These are phyloP conservation scores for Tuber aestivum DNA, from an alignment of 495 filamentous ascomycete species.

Conservation along the genomic window DNA sequence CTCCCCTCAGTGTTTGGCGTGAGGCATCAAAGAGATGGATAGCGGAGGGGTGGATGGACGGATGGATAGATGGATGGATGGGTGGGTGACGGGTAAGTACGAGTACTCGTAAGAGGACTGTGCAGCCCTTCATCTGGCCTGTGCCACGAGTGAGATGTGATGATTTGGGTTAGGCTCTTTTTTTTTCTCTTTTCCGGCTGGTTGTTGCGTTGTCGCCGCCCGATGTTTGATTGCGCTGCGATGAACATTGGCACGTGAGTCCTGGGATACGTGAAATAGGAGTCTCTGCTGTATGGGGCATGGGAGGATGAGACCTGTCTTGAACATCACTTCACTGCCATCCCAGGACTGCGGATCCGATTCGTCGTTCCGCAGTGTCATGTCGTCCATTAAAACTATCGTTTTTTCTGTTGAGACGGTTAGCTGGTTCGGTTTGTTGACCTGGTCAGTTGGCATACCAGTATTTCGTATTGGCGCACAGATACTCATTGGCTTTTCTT, in stretches of 20 bases:
- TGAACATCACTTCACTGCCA: not conserved
- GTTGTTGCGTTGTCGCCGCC: not conserved
- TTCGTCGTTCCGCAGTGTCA: not conserved
- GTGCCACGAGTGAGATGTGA: not conserved
- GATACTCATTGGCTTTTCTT: not conserved
- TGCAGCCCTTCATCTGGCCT: not conserved
- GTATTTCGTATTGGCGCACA: not conserved
- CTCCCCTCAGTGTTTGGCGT: not conserved
- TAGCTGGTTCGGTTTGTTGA: not conserved
- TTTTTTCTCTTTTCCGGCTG: not conserved
- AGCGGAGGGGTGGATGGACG: not conserved
- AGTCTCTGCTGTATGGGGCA: not conserved
- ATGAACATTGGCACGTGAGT: not conserved
- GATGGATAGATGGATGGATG: not conserved
- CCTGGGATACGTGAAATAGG: not conserved
- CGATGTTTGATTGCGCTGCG: not conserved
- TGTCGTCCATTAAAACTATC: not conserved
- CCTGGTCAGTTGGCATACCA: not conserved
- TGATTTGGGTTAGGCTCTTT: not conserved
- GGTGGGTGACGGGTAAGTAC: not conserved
- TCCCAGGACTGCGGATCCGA: not conserved
- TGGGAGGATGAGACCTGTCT: not conserved
- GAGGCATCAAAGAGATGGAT: not conserved
- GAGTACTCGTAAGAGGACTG: not conserved
- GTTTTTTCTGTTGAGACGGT: not conserved